A percentile compares a stretch with the other conserved stretches of the same genome.
Evolutionary conservation across 192 early-diverging fungal genomes (phyloP).

Genomic region (Lobosporangium transversale): DNA sequence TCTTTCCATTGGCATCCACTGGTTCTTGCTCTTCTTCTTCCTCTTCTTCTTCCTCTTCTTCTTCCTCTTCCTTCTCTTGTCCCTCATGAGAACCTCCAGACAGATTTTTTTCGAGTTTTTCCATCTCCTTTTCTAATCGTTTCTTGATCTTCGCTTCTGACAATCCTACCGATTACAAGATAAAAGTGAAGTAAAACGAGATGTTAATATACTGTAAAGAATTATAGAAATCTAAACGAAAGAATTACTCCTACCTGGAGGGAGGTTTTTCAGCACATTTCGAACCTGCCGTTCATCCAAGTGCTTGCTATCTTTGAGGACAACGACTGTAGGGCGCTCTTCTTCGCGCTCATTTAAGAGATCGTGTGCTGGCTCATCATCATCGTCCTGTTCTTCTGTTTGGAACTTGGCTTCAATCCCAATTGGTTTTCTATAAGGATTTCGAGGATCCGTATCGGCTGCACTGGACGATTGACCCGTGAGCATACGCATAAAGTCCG

Average conservation of each 20-base stretch:
- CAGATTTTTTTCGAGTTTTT: neutral
- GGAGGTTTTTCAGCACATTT: slow-evolving; percentile 41
- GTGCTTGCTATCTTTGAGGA: slow-evolving; percentile 51
- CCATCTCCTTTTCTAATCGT: slow-evolving; percentile 20
- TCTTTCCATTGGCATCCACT: slow-evolving; percentile 48
- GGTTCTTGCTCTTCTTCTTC: slow-evolving; percentile 36
- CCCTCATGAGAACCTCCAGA: too few relatives aligned
- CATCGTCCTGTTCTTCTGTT: slow-evolving; percentile 16
- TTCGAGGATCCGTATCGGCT: slow-evolving; percentile 36
- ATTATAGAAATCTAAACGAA: neutral
- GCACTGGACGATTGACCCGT: slow-evolving; percentile 31
- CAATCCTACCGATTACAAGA: slow-evolving; percentile 13
- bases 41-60: slow-evolving; percentile 15
- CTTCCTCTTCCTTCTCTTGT: neutral
- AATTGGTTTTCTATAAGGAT: slow-evolving; percentile 47
- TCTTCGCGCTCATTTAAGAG: slow-evolving; percentile 45
- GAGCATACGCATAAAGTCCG: slow-evolving; percentile 52
- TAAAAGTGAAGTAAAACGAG: too few relatives aligned
- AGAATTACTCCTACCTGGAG: slow-evolving; percentile 16
- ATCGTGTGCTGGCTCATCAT: slow-evolving; percentile 47
- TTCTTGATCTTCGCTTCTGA: slow-evolving; percentile 45
- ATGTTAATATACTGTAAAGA: slow-evolving; percentile 3
- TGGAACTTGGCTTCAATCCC: slow-evolving; percentile 52
- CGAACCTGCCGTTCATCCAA: slow-evolving; percentile 52
- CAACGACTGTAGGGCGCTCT: slow-evolving; percentile 52